A percentile compares a stretch with the other conserved stretches of the same genome.
Conservation (phyloP, 257 asterid genomes). For the Solanum neorickii region DNA sequence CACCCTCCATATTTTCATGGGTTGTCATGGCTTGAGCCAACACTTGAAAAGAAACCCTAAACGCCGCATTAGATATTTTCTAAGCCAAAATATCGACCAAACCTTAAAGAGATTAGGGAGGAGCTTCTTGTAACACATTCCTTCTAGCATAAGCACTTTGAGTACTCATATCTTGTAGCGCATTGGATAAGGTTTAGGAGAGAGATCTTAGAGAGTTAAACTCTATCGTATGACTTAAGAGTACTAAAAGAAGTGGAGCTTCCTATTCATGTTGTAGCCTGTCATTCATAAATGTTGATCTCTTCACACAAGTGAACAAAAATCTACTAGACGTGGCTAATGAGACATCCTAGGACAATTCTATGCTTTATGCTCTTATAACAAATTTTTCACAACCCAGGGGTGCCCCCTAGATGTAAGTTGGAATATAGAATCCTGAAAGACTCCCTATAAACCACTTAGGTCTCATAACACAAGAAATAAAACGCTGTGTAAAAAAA, state of each 20-base stretch:
- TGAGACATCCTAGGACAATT: background rate
- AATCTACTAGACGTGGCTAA: background rate
- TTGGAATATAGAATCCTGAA: too few species aligned
- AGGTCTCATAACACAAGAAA: too few species aligned
- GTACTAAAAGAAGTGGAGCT: background rate
- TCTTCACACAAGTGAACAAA: background rate
- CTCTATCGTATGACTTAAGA: background rate
- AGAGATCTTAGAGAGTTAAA: too few species aligned
- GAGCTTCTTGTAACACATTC: too few species aligned
- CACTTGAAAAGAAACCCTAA: background rate
- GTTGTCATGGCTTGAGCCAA: background rate
- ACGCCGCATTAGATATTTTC: background rate
- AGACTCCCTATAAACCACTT: background rate
- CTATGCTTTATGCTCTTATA: background rate
- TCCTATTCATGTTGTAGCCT: background rate
- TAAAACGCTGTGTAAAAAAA: background rate
- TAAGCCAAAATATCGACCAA: accelerated
- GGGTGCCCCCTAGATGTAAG: background rate
- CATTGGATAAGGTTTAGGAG: too few species aligned
- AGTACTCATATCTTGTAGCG: too few species aligned
- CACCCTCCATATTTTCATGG: background rate
- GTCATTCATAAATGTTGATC: background rate
- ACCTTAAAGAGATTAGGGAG: too few species aligned
- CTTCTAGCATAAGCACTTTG: too few species aligned
- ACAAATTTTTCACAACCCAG: too few species aligned